Evolutionary conservation across 768 basidiomycete genomes (phyloP).

Genomic region (Mrakia frigida): DNA sequence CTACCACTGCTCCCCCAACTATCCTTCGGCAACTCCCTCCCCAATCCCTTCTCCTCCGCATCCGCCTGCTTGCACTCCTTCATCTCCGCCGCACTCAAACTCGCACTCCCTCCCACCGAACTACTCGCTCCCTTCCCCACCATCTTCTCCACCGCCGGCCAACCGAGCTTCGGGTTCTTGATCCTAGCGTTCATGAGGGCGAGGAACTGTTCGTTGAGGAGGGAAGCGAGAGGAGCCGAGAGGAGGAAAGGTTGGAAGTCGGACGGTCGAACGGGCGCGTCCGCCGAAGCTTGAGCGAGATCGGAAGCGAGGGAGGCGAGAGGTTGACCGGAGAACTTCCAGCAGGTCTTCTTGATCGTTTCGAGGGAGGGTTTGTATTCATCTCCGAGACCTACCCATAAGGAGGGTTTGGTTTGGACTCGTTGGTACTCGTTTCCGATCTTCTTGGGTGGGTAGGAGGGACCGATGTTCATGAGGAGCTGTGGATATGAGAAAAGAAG

Average conservation of each 20-base stretch:
- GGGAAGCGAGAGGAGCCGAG: conserved; percentile 58
- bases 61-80: conserved; percentile 37
- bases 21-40: not conserved
- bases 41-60: conserved; percentile 1
- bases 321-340: conserved; percentile 53
- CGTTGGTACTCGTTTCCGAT: conserved; percentile 40
- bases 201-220: conserved; percentile 57
- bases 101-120: conserved; percentile 36
- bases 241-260: conserved; percentile 60
- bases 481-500: not conserved
- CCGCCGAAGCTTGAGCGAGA: conserved; percentile 34
- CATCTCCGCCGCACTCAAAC: conserved; percentile 48
- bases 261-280: conserved; percentile 42
- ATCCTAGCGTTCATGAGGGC: conserved; percentile 54
- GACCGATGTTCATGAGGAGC: conserved; percentile 59
- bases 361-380: conserved; percentile 58
- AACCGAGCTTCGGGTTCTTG: conserved; percentile 54
- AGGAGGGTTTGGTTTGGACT: conserved; percentile 50
- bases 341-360: conserved; percentile 51
- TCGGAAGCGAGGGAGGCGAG: conserved; percentile 40
- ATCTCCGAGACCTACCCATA: conserved; percentile 59
- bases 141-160: conserved; percentile 64
- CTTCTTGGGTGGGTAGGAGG: conserved; percentile 54
- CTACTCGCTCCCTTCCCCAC: conserved; percentile 46
- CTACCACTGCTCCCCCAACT: too few species aligned